Conservation (phyloP, 306 rosid genomes). For the Quercus mongolica region DNA sequence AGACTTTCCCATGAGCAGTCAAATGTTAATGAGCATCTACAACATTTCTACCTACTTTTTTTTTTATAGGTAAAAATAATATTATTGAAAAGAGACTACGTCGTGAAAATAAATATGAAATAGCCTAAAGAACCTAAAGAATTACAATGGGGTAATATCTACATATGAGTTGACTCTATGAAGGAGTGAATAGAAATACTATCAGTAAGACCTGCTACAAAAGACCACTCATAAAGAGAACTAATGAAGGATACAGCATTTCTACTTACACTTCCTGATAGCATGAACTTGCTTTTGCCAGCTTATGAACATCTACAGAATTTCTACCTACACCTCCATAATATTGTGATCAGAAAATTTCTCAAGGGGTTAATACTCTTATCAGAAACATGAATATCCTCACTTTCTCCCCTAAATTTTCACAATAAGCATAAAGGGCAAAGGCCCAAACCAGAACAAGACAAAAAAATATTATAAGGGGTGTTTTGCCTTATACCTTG, state of each 20-base stretch:
- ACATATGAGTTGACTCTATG: no score
- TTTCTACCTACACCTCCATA: neutral
- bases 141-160: no score
- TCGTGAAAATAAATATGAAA: no score
- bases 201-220: no score
- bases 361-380: neutral
- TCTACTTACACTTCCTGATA: neutral
- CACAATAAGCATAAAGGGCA: neutral
- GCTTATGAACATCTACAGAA: neutral
- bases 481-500: neutral
- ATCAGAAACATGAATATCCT: neutral
- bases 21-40: no score
- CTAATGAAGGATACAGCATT: neutral
- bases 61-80: no score
- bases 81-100: no score
- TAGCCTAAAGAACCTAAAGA: no score
- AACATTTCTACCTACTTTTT: neutral
- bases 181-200: no score
- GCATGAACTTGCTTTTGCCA: neutral
- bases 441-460: neutral
- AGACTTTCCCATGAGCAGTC: no score
- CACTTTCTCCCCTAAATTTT: neutral
- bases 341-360: neutral
- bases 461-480: neutral
- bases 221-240: neutral